Evolutionary conservation across 345 rosid genomes (phyloP), one percentile per base, ranked within the genome.

Genomic region (Microthlaspi erraticum): DNA sequence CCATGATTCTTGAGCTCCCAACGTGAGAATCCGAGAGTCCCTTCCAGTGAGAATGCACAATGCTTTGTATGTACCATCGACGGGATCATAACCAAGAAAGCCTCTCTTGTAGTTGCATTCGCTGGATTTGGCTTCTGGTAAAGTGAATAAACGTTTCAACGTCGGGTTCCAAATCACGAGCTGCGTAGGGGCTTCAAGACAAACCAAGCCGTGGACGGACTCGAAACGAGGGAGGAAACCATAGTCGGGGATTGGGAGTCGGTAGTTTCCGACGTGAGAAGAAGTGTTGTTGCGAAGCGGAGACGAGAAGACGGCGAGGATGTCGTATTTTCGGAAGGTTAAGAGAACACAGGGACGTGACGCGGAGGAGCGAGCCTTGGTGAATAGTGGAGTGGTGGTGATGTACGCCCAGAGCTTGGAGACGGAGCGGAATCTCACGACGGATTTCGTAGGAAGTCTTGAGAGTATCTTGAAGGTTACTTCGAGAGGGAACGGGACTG

Each of bases 161-260:
- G 60, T 20, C 20, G 60, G 70, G 48, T n/a, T 65, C 46, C 70
- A 65, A 49, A 65, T 20, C 70, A 8, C 37, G 5, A 66, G 29
- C 37, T 5, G 10, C 14, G 56, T 26, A 26, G 5, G 3, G 4
- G 9, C 5, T 66, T 52, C 29, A 3, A 51, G 26, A 26, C 16
- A 52, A 29, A 51, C 16, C 50, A 66, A 52, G 19, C 71, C 60
- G 10, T 41, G 38, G 1, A 39, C 59, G 18, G 57, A 49, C 48
- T 34, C 39, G 16, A 7, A 16, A 61, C 66, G 51, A 23, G 6
- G 1, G 16, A 12, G 20, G 13, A 2, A 13, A 41, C n/a, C 36
- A 23, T 14, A 7, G 20, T 2, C 13, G 8, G 29, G 32, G 4
- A 26, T 26, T 26, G 29, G 4, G 29, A 26, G 29, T 26, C 29